Base-by-base conservation (phyloP, 192 early-diverging fungal genomes). In the Backusella sp. region DNA sequence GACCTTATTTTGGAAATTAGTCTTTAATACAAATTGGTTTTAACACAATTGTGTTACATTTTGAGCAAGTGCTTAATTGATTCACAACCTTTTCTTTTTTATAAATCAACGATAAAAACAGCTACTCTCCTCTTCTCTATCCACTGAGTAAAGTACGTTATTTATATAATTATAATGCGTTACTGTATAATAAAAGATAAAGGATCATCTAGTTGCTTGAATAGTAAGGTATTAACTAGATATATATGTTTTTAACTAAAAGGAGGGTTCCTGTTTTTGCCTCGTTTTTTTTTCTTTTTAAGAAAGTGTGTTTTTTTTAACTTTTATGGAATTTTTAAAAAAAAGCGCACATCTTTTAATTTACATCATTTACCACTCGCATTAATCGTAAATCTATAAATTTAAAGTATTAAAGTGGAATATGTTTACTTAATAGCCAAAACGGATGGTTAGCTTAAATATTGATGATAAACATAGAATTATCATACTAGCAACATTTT, bases 251-350 rank as follows among this genome's bases (percentile, higher is more conserved):
- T 62, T 62, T 28, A 28, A 28, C 21, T 62, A 62, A 62, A 62
- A 14, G 23, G 26, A 62, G 56, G 12, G 4, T 62, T 28, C 23
- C 26, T 62, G 21, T 28, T 62, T 62, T 3, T 26, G 26, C 56
- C 56, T 62, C 56, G 23, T 62, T 62, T 62, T 62, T 59, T 62
- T 62, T 62, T 62, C 26, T 62, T 28, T 62, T 62, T 28, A 62
- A 62, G 56, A 62, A 62, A 62, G 23, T 59, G 9, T 59, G 23
- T 59, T 59, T 59, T 59, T 7, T 59, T 39, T 39, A 39, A 39
- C 53, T 56, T 21, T 19, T 56, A 23, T 23, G 21, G 53, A 56
- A 56, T 53, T 21, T 53, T 0, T 4, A 49, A 44, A 11, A 12
- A 14, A 56, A 17, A 49, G 4, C 19, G 17, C 6, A 19, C 6